Conservation (phyloP, 2,329 filamentous ascomycete genomes). For the Lasiodiplodia gonubiensis region DNA sequence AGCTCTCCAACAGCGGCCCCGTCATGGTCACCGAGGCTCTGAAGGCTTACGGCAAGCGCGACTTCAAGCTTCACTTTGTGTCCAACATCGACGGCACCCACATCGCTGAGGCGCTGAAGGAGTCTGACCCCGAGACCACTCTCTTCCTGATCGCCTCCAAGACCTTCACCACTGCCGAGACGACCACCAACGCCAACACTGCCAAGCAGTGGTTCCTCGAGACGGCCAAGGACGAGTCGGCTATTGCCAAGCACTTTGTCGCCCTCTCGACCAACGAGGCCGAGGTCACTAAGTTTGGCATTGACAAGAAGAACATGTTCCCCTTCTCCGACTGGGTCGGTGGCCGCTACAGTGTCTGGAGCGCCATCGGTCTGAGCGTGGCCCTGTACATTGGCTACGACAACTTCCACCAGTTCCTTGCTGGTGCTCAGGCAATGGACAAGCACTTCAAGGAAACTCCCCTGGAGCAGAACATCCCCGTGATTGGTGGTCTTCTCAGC, state of each 20-base stretch:
- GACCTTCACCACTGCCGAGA: slow-evolving; percentile 99
- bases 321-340: slow-evolving; percentile 99
- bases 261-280: slow-evolving; percentile 93
- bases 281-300: slow-evolving; percentile 98
- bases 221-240: slow-evolving; percentile 71
- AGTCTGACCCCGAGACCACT: slow-evolving; percentile 95
- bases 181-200: slow-evolving; percentile 93
- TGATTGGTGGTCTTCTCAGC: slow-evolving; percentile 88
- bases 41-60: slow-evolving; percentile 87
- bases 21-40: slow-evolving; percentile 99
- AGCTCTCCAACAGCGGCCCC: slow-evolving; percentile 68
- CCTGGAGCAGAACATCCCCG: slow-evolving; percentile 91
- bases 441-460: slow-evolving; percentile 94
- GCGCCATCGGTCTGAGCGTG: slow-evolving; percentile 93
- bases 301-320: slow-evolving; percentile 99
- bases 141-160: slow-evolving; percentile 98
- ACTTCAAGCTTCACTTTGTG: slow-evolving; percentile 93
- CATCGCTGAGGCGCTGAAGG: slow-evolving; percentile 87
- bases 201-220: slow-evolving; percentile 97
- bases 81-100: slow-evolving; percentile 99
- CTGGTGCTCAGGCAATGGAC: slow-evolving; percentile 96
- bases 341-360: slow-evolving; percentile 98
- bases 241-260: slow-evolving; percentile 98
- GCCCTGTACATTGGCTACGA: slow-evolving; percentile 94
- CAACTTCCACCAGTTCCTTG: slow-evolving; percentile 96